Evolutionary conservation across 208 protist species (phyloP).

Genomic region (Acanthamoeba royreba): DNA sequence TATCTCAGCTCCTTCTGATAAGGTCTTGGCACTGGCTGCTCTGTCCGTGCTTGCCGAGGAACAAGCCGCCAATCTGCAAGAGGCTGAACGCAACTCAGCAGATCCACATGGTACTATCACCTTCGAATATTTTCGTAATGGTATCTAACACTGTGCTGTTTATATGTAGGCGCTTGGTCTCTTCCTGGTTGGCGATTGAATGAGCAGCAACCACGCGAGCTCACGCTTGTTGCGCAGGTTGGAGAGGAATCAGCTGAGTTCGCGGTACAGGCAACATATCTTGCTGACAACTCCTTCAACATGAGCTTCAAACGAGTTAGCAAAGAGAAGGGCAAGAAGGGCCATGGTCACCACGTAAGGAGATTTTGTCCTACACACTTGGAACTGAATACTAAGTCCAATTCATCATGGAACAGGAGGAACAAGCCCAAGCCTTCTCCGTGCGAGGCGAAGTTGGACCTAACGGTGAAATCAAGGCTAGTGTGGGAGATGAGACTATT

Average conservation of each 20-base stretch:
- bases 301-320: neutral
- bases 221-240: neutral
- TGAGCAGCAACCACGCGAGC: neutral
- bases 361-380: no score
- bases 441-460: no score
- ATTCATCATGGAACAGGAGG: no score
- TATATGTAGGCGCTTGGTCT: neutral
- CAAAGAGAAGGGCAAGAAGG: neutral
- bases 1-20: neutral
- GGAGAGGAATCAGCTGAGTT: neutral
- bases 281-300: neutral
- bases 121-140: neutral
- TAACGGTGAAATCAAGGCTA: no score
- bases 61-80: neutral
- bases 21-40: constrained; percentile 41
- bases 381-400: no score
- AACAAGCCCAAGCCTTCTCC: no score
- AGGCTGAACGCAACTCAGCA: neutral
- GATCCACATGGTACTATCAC: neutral
- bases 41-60: constrained; percentile 41
- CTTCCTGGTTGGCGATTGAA: neutral
- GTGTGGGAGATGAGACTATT: no score
- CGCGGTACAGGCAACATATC: neutral
- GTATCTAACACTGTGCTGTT: neutral
- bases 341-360: neutral